These are phyloP conservation scores for Monilinia fructigena DNA, from an alignment of 2,329 filamentous ascomycete genomes.

Conservation along the genomic window DNA sequence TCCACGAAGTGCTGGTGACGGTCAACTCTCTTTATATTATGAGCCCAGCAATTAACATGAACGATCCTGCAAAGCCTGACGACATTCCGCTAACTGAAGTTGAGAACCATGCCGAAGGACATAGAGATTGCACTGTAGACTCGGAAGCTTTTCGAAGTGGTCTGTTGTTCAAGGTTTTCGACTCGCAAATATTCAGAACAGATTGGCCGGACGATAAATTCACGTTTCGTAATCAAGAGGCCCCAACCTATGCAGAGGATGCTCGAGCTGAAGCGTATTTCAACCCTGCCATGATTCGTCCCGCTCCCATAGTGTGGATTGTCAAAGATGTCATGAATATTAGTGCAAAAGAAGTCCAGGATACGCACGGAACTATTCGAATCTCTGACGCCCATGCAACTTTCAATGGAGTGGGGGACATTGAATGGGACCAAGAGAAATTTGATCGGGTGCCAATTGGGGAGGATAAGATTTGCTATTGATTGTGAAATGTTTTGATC, in stretches of 20 bases:
- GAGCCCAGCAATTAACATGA: conserved; percentile 27
- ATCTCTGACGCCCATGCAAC: conserved; percentile 76
- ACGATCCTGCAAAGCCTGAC: conserved; percentile 26
- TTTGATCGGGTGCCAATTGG: conserved; percentile 33
- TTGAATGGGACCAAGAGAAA: conserved; percentile 53
- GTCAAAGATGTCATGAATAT: conserved; percentile 73
- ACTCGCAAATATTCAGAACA: conserved; percentile 71
- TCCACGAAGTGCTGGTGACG: conserved; percentile 63
- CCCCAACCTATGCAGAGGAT: conserved; percentile 57
- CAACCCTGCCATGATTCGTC: conserved; percentile 64
- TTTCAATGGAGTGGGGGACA: conserved; percentile 67
- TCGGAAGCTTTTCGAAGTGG: conserved; percentile 29
- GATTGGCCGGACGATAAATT: conserved; percentile 51
- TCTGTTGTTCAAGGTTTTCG: conserved; percentile 64
- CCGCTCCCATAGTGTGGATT: conserved; percentile 74
- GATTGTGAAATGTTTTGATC: not conserved
- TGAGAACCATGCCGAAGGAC: conserved; percentile 18
- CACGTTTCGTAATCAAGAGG: conserved; percentile 56
- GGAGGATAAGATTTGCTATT: conserved; percentile 37
- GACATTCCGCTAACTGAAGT: conserved; percentile 35
- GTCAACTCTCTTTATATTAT: conserved; percentile 43
- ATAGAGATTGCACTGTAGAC: not conserved
- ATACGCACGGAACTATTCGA: conserved; percentile 67
- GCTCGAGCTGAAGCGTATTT: conserved; percentile 67
- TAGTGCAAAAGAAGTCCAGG: conserved; percentile 70